Evolutionary conservation across 2,329 filamentous ascomycete species (phyloP), one percentile per base, ranked within the genome.

Genomic region (Tolypocladium inflatum): DNA sequence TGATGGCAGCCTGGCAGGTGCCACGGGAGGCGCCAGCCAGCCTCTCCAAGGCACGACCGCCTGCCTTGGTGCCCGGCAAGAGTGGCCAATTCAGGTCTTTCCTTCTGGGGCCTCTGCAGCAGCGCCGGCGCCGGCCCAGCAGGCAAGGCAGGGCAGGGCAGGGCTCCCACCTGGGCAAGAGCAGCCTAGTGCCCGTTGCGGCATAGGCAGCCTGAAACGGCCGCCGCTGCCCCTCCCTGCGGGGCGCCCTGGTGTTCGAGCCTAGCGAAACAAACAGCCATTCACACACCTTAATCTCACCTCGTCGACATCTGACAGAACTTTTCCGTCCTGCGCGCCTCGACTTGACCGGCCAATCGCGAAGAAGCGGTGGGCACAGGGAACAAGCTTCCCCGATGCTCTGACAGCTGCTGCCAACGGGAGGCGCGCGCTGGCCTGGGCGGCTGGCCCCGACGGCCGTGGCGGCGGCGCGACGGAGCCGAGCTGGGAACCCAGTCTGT

Each of bases 331-430:
- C 51, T 37, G 9, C n/a, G 26, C 3, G n/a, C 35, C 51, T 41
- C 26, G 37, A 54, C 53, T 54, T 35, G 52, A 38, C 53, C 57
- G 57, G 55, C 57, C 57, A 58, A 58, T 58, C 57, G 57, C 57
- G 45, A 55, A 21, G 53, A 13, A 7, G 35, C 21, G 48, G 42
- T 9, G 57, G 57, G 38, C 55, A 55, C 53, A 23, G 57, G 57
- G 57, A 30, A 19, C 17, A 19, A 4, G 37, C 37, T 54, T 42
- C 53, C 38, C 52, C 52, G 52, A 54, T 30, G 52, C 37, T 23
- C 1, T 38, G 23, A 9, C 41, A 43, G 17, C 9, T 19, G 17
- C 41, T 42, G 41, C n/a, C 42, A 11, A n/a, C 43, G 43, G 21
- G 43, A 26, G 43, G 43, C 43, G 37, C 11, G 43, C 43, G 26